phyloP scores from a whole-genome alignment of 2,329 filamentous ascomycete genomes.

The Fusarium sp. region DNA sequence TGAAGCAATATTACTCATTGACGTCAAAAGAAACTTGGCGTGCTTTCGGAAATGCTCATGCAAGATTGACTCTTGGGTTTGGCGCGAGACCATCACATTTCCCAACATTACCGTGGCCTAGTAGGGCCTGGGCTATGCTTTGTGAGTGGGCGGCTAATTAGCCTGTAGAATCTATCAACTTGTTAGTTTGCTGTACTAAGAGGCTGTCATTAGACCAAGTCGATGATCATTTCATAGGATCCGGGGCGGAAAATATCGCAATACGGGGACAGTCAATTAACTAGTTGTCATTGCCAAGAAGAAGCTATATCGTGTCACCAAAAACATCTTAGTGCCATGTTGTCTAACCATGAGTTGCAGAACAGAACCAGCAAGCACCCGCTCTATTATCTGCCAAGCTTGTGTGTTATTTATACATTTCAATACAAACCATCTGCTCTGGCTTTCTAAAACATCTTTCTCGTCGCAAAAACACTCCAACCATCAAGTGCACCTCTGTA shows the following conservation, averaged over 20 bases:
- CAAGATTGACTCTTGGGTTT: conserved; percentile 3
- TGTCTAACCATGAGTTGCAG: background rate
- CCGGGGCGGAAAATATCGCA: conserved; percentile 15
- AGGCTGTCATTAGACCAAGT: conserved; percentile 30
- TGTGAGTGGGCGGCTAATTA: conserved; percentile 32
- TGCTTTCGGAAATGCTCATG: background rate
- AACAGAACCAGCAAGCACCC: background rate
- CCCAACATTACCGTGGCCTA: conserved; percentile 31
- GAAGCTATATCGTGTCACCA: conserved; percentile 5
- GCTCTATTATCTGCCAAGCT: conserved; percentile 2
- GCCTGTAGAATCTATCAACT: conserved; percentile 15
- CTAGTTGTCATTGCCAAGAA: background rate
- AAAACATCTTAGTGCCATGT: background rate
- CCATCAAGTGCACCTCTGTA: background rate
- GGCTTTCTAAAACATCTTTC: conserved; percentile 14
- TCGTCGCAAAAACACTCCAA: conserved; percentile 12
- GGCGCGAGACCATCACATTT: conserved; percentile 2
- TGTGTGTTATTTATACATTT: conserved; percentile 13
- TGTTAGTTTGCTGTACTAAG: conserved; percentile 14
- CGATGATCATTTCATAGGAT: conserved; percentile 21
- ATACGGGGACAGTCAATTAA: background rate
- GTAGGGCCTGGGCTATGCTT: conserved; percentile 10
- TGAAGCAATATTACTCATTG: conserved; percentile 16
- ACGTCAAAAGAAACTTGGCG: conserved; percentile 14
- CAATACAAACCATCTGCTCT: conserved; percentile 17